Conservation (phyloP, 345 rosid species). For the Triadica sebifera region DNA sequence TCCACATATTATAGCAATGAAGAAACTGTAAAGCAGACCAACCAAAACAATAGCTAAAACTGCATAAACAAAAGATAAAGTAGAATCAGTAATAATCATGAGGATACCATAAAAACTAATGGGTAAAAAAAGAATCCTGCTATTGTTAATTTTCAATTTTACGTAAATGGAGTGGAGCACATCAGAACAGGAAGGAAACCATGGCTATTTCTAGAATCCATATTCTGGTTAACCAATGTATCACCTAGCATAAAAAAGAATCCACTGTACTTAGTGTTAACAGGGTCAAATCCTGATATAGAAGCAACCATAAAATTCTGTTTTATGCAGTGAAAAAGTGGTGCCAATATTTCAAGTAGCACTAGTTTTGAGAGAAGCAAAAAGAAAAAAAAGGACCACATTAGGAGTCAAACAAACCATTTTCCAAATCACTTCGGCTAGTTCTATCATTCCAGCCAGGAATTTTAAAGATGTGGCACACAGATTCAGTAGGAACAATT, state of each 20-base stretch:
- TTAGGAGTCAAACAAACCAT: not conserved
- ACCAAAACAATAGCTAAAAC: conserved; percentile 92
- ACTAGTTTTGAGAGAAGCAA: not conserved
- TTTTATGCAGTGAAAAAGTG: not conserved
- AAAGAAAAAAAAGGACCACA: not conserved
- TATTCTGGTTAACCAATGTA: not conserved
- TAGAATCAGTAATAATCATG: not conserved
- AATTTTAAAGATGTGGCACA: not conserved
- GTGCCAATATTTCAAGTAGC: not conserved
- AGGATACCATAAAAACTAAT: not conserved
- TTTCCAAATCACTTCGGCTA: not conserved
- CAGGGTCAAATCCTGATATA: not conserved
- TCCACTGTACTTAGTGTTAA: not conserved
- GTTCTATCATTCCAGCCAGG: not conserved
- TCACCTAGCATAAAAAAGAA: not conserved
- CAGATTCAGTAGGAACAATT: not conserved
- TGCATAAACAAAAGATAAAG: conserved; percentile 32
- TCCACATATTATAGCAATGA: conserved; percentile 98
- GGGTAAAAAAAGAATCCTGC: not conserved
- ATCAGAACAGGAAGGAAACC: not conserved
- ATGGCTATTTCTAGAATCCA: not conserved
- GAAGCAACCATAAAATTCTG: not conserved
- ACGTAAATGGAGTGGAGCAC: not conserved
- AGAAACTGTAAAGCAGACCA: conserved; percentile 94
- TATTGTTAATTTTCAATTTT: not conserved